Conservation (phyloP, 176 grass and related monocot species). For the Avena insularis region DNA sequence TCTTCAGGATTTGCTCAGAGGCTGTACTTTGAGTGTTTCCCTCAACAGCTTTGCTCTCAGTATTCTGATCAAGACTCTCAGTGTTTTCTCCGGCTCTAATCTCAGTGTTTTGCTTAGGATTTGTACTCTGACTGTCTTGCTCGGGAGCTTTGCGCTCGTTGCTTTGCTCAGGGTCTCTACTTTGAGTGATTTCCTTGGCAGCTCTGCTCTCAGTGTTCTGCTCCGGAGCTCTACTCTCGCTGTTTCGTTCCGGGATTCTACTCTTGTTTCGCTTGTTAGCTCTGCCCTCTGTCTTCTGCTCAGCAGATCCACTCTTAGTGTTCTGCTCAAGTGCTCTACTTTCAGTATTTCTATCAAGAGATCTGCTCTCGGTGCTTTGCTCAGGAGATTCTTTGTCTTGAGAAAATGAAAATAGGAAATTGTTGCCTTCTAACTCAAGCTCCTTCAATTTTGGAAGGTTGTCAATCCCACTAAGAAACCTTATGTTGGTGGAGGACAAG, state of each 20-base stretch:
- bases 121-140: background rate
- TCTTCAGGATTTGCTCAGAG: background rate
- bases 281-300: background rate
- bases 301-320: background rate
- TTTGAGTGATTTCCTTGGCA: background rate
- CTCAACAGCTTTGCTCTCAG: background rate
- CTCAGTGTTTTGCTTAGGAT: background rate
- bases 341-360: background rate
- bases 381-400: background rate
- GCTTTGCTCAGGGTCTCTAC: background rate
- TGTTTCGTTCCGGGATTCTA: background rate
- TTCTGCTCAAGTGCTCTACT: background rate
- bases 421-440: conserved; percentile 2
- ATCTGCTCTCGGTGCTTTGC: background rate
- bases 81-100: background rate
- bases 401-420: background rate
- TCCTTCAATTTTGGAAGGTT: conserved; percentile 7
- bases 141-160: background rate
- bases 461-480: conserved; percentile 6
- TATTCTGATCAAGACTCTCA: background rate
- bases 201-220: background rate
- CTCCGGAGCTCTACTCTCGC: background rate
- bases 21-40: background rate
- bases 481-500: background rate
- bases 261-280: background rate